These are phyloP conservation scores for Dactylellina drechsleri DNA, from an alignment of 2,329 filamentous ascomycete genomes.

Conservation along the genomic window DNA sequence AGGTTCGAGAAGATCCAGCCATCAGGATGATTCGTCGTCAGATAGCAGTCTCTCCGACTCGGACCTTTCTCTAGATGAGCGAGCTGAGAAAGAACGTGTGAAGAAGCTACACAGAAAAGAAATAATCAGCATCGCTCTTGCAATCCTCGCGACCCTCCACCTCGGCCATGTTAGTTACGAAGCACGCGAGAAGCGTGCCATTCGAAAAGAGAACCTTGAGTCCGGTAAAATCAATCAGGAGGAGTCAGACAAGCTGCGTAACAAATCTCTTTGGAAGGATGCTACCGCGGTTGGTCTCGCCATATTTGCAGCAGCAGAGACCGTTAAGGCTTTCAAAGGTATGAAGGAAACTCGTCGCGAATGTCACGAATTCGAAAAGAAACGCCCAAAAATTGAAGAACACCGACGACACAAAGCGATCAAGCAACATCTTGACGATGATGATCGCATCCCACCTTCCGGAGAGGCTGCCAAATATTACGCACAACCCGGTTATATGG, in stretches of 20 bases:
- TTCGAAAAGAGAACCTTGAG: slow-evolving; percentile 45
- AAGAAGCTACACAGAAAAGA: slow-evolving; percentile 44
- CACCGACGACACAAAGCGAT: slow-evolving; percentile 38
- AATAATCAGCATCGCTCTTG: slow-evolving; percentile 49
- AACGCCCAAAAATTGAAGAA: slow-evolving; percentile 40
- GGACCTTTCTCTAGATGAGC: slow-evolving; percentile 46
- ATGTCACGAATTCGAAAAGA: slow-evolving; percentile 27
- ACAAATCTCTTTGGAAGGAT: slow-evolving; percentile 45
- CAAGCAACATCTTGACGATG: slow-evolving; percentile 1
- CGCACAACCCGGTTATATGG: slow-evolving; percentile 47
- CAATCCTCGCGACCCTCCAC: slow-evolving; percentile 46
- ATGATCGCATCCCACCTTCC: background rate
- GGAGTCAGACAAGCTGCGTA: slow-evolving; percentile 33
- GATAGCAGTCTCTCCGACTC: slow-evolving; percentile 51
- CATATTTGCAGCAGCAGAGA: slow-evolving; percentile 42
- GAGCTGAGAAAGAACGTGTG: slow-evolving; percentile 27
- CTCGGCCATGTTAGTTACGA: slow-evolving; percentile 45
- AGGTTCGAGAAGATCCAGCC: background rate
- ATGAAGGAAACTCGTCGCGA: slow-evolving; percentile 22
- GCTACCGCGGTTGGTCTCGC: slow-evolving; percentile 46
- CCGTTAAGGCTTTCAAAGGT: slow-evolving; percentile 37
- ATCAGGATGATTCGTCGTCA: slow-evolving; percentile 26
- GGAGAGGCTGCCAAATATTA: slow-evolving; percentile 40
- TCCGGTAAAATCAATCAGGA: slow-evolving; percentile 44
- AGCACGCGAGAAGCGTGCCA: slow-evolving; percentile 37